Percentiles rank a stretch among this genome's conserved stretches.
Evolutionary conservation across 2,329 filamentous ascomycete species (phyloP).

Genomic region (Beauveria bassiana): DNA sequence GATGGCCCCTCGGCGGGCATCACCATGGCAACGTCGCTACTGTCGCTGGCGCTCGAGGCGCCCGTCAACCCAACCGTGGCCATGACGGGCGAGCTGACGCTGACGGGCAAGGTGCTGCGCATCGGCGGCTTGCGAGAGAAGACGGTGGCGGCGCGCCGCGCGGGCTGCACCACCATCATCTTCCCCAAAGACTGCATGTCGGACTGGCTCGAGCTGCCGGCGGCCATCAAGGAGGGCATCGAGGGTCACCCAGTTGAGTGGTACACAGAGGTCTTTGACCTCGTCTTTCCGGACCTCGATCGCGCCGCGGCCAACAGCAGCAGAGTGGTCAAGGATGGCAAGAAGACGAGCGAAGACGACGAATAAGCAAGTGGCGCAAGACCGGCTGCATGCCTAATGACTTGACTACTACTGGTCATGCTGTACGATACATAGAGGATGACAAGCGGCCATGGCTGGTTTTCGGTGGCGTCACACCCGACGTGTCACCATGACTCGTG

Average conservation of each 20-base stretch:
- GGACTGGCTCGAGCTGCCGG: conserved; percentile 91
- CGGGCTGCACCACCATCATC: conserved; percentile 86
- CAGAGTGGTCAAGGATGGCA: conserved; percentile 51
- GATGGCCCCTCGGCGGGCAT: conserved; percentile 91
- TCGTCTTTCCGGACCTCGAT: conserved; percentile 81
- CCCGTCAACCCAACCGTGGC: conserved; percentile 79
- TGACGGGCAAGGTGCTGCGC: conserved; percentile 91
- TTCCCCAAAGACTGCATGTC: conserved; percentile 94
- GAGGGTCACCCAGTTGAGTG: conserved; percentile 85
- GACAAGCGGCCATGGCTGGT: background rate
- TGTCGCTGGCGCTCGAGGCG: conserved; percentile 75
- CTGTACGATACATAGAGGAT: background rate
- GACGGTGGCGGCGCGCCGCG: conserved; percentile 87
- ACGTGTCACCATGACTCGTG: background rate
- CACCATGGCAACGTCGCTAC: conserved; percentile 91
- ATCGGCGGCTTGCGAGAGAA: conserved; percentile 95
- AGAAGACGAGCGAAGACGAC: conserved; percentile 34
- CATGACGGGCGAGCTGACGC: conserved; percentile 95
- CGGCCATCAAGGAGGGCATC: conserved; percentile 98
- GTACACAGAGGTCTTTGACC: conserved; percentile 89
- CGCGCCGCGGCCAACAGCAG: conserved; percentile 65
- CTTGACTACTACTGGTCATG: background rate
- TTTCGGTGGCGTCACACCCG: background rate
- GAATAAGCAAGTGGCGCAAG: background rate
- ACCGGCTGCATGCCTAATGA: background rate